These are phyloP conservation scores for Paramecium caudatum DNA, from an alignment of 73 alveolate species.

Conservation along the genomic window DNA sequence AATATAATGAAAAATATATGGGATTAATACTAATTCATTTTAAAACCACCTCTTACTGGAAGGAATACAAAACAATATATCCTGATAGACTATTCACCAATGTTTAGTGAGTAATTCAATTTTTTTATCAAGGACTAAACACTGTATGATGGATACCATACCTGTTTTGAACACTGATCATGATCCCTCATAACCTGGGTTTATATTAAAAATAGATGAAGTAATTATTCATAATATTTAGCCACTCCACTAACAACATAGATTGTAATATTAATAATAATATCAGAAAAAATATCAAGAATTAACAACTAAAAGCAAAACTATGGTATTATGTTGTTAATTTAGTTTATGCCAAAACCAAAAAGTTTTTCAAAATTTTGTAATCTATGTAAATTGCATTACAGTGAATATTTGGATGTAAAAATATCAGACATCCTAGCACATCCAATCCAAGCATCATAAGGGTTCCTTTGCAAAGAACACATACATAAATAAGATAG, in stretches of 20 bases:
- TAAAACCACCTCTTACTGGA: no score
- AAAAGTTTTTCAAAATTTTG: slow-evolving; percentile 15
- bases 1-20: no score
- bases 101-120: neutral
- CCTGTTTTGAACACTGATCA: slow-evolving; percentile 34
- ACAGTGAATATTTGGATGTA: slow-evolving; percentile 40
- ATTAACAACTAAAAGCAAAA: neutral
- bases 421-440: neutral
- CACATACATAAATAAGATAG: neutral
- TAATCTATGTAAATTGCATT: slow-evolving; percentile 19
- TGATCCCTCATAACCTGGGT: slow-evolving; percentile 35
- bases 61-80: no score
- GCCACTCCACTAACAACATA: slow-evolving; percentile 9
- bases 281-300: slow-evolving; percentile 18
- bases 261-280: neutral
- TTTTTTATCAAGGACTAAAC: neutral
- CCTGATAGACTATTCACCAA: slow-evolving; percentile 3
- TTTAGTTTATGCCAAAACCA: slow-evolving; percentile 14
- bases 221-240: neutral
- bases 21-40: no score
- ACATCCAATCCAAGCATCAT: slow-evolving; percentile 4
- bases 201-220: neutral
- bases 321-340: neutral
- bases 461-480: neutral
- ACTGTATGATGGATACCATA: slow-evolving; percentile 41